These are phyloP conservation scores for Phyllosticta citriasiana DNA, from an alignment of 2,329 filamentous ascomycete species.

Conservation along the genomic window DNA sequence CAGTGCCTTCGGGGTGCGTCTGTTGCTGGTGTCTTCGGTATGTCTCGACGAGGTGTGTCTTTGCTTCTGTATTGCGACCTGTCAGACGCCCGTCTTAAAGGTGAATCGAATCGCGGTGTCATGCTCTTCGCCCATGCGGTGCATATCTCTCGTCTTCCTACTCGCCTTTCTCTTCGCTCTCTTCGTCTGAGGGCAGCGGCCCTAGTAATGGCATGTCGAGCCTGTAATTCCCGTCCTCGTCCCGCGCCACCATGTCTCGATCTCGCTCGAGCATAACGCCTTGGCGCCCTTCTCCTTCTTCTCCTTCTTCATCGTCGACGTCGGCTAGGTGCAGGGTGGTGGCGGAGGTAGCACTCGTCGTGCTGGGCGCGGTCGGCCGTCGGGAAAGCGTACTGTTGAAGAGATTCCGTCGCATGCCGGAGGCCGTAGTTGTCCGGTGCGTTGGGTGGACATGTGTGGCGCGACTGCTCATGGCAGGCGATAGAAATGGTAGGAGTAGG, in stretches of 20 bases:
- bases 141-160: not conserved
- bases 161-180: conserved; percentile 22
- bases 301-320: not conserved
- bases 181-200: conserved; percentile 13
- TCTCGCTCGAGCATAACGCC: conserved; percentile 19
- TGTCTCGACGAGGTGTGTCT: conserved; percentile 23
- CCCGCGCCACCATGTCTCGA: conserved; percentile 40
- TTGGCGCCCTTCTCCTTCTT: not conserved
- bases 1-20: conserved; percentile 18
- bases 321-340: conserved; percentile 8
- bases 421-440: conserved; percentile 10
- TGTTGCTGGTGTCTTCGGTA: conserved; percentile 23
- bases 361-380: conserved; percentile 16
- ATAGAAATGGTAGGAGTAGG: not conserved
- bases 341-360: conserved; percentile 12
- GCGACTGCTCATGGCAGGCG: not conserved
- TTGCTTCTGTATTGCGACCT: conserved; percentile 18
- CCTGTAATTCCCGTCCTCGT: conserved; percentile 33
- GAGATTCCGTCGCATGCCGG: conserved; percentile 18
- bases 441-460: conserved; percentile 7
- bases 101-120: not conserved
- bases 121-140: not conserved
- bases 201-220: conserved; percentile 1
- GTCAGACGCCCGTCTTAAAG: not conserved
- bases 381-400: conserved; percentile 17